Conservation (phyloP, 257 asterid genomes). For the Salvia rosmarinus region DNA sequence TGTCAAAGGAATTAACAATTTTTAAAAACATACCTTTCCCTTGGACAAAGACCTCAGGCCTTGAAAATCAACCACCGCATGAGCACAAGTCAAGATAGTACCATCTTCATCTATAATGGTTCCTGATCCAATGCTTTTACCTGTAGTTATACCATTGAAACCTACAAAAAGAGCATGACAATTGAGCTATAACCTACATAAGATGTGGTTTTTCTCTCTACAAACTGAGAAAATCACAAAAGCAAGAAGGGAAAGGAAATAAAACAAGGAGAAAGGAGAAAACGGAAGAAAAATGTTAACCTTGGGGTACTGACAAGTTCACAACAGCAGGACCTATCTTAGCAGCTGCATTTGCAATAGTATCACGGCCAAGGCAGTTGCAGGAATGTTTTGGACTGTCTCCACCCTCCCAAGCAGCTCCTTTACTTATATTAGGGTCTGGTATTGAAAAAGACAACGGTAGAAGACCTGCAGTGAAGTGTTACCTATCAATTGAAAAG, state of each 20-base stretch:
- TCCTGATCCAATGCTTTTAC: slow-evolving; percentile 81
- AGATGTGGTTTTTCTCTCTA: background rate
- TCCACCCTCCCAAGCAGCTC: slow-evolving; percentile 39
- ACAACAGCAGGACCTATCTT: slow-evolving; percentile 89
- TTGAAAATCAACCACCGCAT: slow-evolving; percentile 66
- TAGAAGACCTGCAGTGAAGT: slow-evolving; percentile 48
- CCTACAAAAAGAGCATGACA: slow-evolving; percentile 44
- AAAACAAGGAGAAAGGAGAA: background rate
- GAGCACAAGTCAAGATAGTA: slow-evolving; percentile 92
- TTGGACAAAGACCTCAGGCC: slow-evolving; percentile 57
- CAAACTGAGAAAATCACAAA: background rate
- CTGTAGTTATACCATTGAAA: slow-evolving; percentile 54
- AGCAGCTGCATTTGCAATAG: slow-evolving; percentile 85
- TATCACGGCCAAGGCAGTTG: slow-evolving; percentile 77
- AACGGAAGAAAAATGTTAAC: slow-evolving; percentile 32
- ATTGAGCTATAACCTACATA: background rate
- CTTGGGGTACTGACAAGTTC: slow-evolving; percentile 70
- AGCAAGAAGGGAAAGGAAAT: background rate
- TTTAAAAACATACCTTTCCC: slow-evolving; percentile 53
- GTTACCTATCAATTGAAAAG: slow-evolving; percentile 23
- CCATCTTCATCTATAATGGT: slow-evolving; percentile 84
- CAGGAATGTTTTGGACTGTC: slow-evolving; percentile 54
- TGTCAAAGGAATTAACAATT: slow-evolving; percentile 10
- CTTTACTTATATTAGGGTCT: slow-evolving; percentile 43
- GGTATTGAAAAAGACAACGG: slow-evolving; percentile 52